Base-by-base conservation (phyloP, 345 rosid species). In the Citrus hindsii region DNA sequence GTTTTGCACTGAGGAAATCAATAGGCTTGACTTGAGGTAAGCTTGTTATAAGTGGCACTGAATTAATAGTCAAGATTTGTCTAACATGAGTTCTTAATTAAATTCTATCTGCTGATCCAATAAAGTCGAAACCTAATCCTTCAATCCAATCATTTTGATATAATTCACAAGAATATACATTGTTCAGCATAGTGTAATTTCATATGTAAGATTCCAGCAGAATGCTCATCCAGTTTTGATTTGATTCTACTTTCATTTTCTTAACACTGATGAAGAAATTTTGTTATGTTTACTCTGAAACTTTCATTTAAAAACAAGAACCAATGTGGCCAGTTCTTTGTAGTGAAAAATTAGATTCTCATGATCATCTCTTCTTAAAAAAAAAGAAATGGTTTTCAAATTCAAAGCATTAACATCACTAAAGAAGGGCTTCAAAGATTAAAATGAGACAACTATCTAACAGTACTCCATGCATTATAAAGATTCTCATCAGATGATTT, bases 141-240 rank as follows among this genome's bases (percentile, higher is more conserved):
- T 59, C 3, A 9, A 40, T 66, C 58, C 72, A 25, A 63, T 51
- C 21, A 14, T 51, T 76, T 81, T 35, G 80, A 76, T 75, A 76
- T 77, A 58, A 71, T 12, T 76, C 76, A 83, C 32, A 76, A n/a
- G 77, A 46, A 74, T 83, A 81, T 77, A 64, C 77, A 82, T 67
- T 30, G 19, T 38, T 70, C 64, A 76, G 76, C 55, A 70, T 71
- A 42, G 48, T 59, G 27, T 78, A 25, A 28, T 71, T 65, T 46
- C 70, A 65, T 58, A 12, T 28, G 40, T 4, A 59, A 69, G 73
- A 81, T 81, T 78, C 74, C 35, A 7, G 63, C 9, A 67, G 8
- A 71, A 32, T 30, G 22, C 69, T n/a, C 53, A 71, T 77, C 66
- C 74, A 30, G 16, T 74, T 27, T 37, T 42, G 30, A 58, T 58